A percentile compares a stretch with the other conserved stretches of the same genome.
Evolutionary conservation across 2,329 filamentous ascomycete genomes (phyloP).

Genomic region (Calonectria montana): DNA sequence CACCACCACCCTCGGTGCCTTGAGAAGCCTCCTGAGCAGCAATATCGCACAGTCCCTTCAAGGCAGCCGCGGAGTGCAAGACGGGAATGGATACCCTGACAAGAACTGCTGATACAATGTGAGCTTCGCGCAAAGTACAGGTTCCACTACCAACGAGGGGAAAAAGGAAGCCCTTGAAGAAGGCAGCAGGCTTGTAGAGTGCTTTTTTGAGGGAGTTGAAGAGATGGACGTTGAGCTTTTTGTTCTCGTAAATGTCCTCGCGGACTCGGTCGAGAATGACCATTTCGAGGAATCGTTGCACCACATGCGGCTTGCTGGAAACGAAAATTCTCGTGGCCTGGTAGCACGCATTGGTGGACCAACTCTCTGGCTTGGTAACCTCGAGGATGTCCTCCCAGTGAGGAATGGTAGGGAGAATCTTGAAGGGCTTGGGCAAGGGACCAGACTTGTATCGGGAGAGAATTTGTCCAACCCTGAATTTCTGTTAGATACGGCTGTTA

Average conservation of each 20-base stretch:
- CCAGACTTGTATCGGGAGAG: slow-evolving; percentile 94
- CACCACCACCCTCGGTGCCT: slow-evolving; percentile 86
- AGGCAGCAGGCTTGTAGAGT: slow-evolving; percentile 93
- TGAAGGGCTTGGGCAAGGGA: slow-evolving; percentile 97
- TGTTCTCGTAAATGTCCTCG: slow-evolving; percentile 92
- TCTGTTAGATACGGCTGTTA: slow-evolving; percentile 23
- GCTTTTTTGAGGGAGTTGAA: slow-evolving; percentile 94
- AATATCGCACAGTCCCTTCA: slow-evolving; percentile 94
- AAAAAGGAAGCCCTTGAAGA: slow-evolving; percentile 97
- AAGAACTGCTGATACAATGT: slow-evolving; percentile 89
- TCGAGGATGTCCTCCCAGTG: slow-evolving; percentile 90
- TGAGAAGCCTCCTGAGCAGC: slow-evolving; percentile 88
- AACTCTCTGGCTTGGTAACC: slow-evolving; percentile 81
- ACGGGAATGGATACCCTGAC: slow-evolving; percentile 88
- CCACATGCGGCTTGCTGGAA: slow-evolving; percentile 81
- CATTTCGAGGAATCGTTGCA: slow-evolving; percentile 87
- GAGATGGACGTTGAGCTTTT: slow-evolving; percentile 94
- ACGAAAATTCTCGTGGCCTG: slow-evolving; percentile 94
- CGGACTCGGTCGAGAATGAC: slow-evolving; percentile 91
- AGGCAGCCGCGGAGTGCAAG: slow-evolving; percentile 88
- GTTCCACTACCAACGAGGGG: slow-evolving; percentile 85
- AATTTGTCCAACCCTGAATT: slow-evolving; percentile 79
- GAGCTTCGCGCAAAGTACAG: slow-evolving; percentile 92
- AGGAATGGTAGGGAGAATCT: slow-evolving; percentile 91
- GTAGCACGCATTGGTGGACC: slow-evolving; percentile 83